phyloP scores from a whole-genome alignment of 257 asterid genomes.

The Jaltomata sinuosa region DNA sequence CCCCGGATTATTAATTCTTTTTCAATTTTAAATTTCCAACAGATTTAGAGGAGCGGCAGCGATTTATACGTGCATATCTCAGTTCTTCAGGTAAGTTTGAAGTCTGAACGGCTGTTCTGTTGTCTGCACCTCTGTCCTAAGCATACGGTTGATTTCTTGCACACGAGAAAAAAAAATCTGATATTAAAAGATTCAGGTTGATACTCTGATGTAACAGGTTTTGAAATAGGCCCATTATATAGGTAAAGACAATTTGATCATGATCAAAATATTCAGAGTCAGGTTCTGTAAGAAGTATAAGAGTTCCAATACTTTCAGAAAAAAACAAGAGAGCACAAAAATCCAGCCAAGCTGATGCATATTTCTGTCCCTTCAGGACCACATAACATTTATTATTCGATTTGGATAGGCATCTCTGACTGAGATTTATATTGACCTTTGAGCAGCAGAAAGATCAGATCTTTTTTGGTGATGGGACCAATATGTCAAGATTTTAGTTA shows the following conservation, averaged over 20 bases:
- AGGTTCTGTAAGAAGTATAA: not conserved
- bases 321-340: not conserved
- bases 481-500: not conserved
- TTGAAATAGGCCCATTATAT: not conserved
- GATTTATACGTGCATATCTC: constrained; percentile 58
- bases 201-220: not conserved
- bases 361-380: not conserved
- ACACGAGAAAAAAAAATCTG: not conserved
- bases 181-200: not conserved
- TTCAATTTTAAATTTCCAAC: constrained; percentile 11
- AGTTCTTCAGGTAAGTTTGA: constrained; percentile 48
- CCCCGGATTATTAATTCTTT: not conserved
- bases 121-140: constrained; percentile 6
- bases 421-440: not conserved
- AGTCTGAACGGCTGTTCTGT: not conserved
- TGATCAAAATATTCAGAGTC: not conserved
- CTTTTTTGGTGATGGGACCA: not conserved
- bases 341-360: not conserved
- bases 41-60: constrained; percentile 65
- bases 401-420: not conserved
- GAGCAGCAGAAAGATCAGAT: not conserved
- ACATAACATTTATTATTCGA: not conserved
- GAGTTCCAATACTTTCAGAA: not conserved
- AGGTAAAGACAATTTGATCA: not conserved
- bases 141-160: not conserved